Conservation (phyloP, 345 rosid species). For the Hevea brasiliensis region DNA sequence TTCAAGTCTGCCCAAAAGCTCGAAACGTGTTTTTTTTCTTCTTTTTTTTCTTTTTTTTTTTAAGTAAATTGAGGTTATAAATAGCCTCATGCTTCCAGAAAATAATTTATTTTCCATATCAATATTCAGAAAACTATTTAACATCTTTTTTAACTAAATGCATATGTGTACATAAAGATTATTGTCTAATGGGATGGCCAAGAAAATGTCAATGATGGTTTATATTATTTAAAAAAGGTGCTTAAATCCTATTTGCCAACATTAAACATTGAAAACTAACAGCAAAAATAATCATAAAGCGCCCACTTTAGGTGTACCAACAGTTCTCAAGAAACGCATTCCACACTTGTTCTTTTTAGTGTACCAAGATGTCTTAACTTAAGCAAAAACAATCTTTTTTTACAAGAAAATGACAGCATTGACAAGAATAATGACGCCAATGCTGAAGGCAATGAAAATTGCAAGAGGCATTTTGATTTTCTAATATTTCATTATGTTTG, state of each 20-base stretch:
- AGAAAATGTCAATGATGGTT: no score
- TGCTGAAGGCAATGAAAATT: slow-evolving; percentile 84
- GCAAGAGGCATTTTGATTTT: slow-evolving; percentile 76
- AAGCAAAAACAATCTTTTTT: slow-evolving; percentile 77
- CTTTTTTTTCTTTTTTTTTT: no score
- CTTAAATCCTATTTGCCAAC: slow-evolving; percentile 5
- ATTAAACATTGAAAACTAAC: slow-evolving; percentile 7
- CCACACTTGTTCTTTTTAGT: slow-evolving; percentile 27
- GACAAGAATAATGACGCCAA: slow-evolving; percentile 77
- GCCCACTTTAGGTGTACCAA: background rate
- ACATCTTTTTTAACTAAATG: no score
- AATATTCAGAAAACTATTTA: no score
- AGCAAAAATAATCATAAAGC: background rate
- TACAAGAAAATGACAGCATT: slow-evolving; percentile 94
- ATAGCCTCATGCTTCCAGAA: no score
- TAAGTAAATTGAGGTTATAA: no score
- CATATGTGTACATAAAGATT: no score
- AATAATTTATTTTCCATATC: no score
- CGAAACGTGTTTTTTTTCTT: no score
- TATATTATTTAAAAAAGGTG: slow-evolving; percentile 14
- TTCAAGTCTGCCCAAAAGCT: no score
- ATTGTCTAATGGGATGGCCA: no score
- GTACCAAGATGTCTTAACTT: slow-evolving; percentile 19
- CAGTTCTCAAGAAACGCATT: slow-evolving; percentile 9
- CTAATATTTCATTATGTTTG: slow-evolving; percentile 84